phyloP scores from a whole-genome alignment of 2,329 filamentous ascomycete species.

The Fusarium chaquense region DNA sequence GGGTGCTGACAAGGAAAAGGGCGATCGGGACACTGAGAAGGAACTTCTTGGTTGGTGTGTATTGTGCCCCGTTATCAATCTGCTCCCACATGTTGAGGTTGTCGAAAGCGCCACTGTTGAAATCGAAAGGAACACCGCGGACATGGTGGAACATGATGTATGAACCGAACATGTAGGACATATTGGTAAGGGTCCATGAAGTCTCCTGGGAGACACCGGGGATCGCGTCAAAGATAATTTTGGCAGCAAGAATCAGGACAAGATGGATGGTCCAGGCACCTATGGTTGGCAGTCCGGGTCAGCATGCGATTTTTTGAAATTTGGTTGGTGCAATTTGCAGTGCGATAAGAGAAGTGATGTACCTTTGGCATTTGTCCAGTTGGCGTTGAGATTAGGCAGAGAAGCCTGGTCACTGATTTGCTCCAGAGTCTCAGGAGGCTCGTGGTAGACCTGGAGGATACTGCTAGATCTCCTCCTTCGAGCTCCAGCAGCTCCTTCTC shows the following conservation, averaged over 20 bases:
- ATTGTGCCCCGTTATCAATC: slow-evolving; percentile 98
- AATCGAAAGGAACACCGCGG: slow-evolving; percentile 96
- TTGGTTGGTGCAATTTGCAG: slow-evolving; percentile 6
- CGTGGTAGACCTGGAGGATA: slow-evolving; percentile 91
- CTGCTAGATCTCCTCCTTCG: slow-evolving; percentile 96
- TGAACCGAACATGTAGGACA: slow-evolving; percentile 98
- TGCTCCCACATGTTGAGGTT: slow-evolving; percentile 99
- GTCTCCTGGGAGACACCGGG: slow-evolving; percentile 97
- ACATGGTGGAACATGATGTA: slow-evolving; percentile 99
- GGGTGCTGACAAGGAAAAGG: slow-evolving; percentile 95
- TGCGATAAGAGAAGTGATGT: slow-evolving; percentile 45
- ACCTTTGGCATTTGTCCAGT: slow-evolving; percentile 99
- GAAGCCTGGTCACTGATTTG: slow-evolving; percentile 97
- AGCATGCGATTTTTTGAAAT: slow-evolving; percentile 28
- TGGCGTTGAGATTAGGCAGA: slow-evolving; percentile 94
- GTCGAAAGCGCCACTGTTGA: slow-evolving; percentile 98
- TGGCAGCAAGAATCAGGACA: slow-evolving; percentile 89
- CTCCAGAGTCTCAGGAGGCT: slow-evolving; percentile 95
- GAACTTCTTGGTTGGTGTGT: slow-evolving; percentile 99
- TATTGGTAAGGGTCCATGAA: slow-evolving; percentile 98
- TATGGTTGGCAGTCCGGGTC: slow-evolving; percentile 53
- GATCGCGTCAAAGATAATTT: slow-evolving; percentile 97
- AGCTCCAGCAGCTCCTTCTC: slow-evolving; percentile 66
- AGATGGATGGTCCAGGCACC: slow-evolving; percentile 98
- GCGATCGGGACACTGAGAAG: slow-evolving; percentile 93